These are phyloP conservation scores for Echinosophora koreensis DNA, from an alignment of 306 rosid genomes.

Conservation along the genomic window DNA sequence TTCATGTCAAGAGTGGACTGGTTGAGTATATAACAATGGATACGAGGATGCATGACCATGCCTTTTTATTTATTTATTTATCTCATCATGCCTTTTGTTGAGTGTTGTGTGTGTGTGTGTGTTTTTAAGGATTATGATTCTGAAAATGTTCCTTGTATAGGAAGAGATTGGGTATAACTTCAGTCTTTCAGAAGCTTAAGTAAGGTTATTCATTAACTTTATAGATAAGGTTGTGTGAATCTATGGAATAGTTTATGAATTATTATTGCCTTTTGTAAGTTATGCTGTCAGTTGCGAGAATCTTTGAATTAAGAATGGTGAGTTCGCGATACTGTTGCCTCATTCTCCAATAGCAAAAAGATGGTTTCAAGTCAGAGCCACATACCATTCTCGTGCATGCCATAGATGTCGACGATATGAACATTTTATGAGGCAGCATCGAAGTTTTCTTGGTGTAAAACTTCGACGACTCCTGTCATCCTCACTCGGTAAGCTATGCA, in stretches of 20 bases:
- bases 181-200: conserved; percentile 36
- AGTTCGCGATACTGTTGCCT: not conserved
- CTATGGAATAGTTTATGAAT: conserved; percentile 1
- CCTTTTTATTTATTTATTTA: not conserved
- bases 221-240: conserved; percentile 37
- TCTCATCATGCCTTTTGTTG: too few species aligned
- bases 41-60: conserved; percentile 13
- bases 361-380: not conserved
- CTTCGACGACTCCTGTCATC: too few species aligned
- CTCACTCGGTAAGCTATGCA: too few species aligned
- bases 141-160: not conserved
- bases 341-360: conserved; percentile 6
- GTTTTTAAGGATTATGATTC: not conserved
- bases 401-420: too few species aligned
- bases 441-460: too few species aligned
- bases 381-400: too few species aligned
- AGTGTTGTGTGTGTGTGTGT: not conserved
- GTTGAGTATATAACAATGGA: not conserved
- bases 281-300: conserved; percentile 32
- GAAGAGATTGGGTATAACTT: conserved; percentile 21
- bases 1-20: not conserved
- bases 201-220: conserved; percentile 33
- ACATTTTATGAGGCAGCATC: too few species aligned
- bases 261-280: too few species aligned
- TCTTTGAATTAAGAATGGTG: conserved; percentile 41